Evolutionary conservation across 331 rosid species (phyloP), one percentile per base, ranked within the genome.

Genomic region (Quercus phellos): DNA sequence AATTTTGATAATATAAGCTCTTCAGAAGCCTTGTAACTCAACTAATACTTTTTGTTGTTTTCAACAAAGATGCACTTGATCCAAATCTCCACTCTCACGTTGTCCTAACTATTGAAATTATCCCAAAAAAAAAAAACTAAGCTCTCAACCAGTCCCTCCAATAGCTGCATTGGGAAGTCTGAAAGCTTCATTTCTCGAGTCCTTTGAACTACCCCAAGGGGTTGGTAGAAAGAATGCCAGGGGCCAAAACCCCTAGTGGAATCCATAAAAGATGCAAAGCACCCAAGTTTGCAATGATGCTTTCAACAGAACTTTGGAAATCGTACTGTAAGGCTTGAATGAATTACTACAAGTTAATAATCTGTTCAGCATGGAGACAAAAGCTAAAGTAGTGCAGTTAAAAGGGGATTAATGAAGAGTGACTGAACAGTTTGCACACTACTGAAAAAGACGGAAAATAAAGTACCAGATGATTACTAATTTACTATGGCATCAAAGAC

Each of bases 21-120:
- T 38, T 38, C 0, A 0, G 0, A 38, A 8, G 0, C 3, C 2
- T 38, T 38, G 0, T 38, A 38, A 38, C 3, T 38, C 46, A 38
- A 38, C 0, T 38, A 8, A 0, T 38, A 38, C 12, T 38, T 38
- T 32, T 38, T 38, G 1, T 38, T 38, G 12, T 38, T 8, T 38
- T 38, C 0, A 38, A 38, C 46, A 0, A 38, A 38, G 1, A 38
- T 38, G 42, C 8, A 8, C 12, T 8, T 38, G 10, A 8, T 38
- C 12, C 3, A 38, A 0, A 38, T 8, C 12, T 38, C 46, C 12
- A 11, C 46, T 38, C 11, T 2, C 46, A 38, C 46, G 2, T 38
- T 38, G 12, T 38, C 46, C 46, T 38, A 8, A 8, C 12, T 8
- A 8, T 38, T 38, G 46, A 38, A 38, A 8, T 38, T 8, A 38